Evolutionary conservation across 176 grass and related monocot species (phyloP).

Genomic region (Oropetium thomaeum): DNA sequence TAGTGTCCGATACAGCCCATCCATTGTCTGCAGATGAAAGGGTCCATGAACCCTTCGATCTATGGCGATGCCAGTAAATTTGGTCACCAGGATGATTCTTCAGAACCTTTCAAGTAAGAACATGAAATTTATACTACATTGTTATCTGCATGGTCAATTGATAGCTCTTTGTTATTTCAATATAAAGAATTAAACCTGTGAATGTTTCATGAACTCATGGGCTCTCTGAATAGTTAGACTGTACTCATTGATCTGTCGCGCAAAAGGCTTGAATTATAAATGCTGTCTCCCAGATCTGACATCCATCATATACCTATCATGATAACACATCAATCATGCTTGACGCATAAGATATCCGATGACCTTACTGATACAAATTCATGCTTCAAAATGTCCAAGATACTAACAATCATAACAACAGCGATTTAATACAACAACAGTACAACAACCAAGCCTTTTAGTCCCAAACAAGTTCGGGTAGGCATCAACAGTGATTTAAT

Average conservation of each 20-base stretch:
- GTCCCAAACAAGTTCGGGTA: no score
- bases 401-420: background rate
- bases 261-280: constrained; percentile 76
- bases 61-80: constrained; percentile 49
- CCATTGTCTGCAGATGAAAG: constrained; percentile 61
- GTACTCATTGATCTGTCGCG: constrained; percentile 56
- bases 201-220: constrained; percentile 51
- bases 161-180: background rate
- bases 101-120: constrained; percentile 33
- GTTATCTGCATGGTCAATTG: background rate
- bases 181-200: constrained; percentile 35
- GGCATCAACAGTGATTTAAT: no score
- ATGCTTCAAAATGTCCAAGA: background rate
- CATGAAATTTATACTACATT: background rate
- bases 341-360: background rate
- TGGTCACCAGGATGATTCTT: constrained; percentile 54
- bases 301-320: constrained; percentile 66
- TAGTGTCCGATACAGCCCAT: constrained; percentile 57
- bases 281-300: constrained; percentile 75
- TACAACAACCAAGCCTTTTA: no score
- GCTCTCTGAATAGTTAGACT: constrained; percentile 45
- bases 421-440: no score
- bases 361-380: background rate
- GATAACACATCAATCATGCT: background rate
- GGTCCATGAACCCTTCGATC: constrained; percentile 59